Base-by-base conservation (phyloP, 2,329 filamentous ascomycete genomes). In the Zalaria obscura region DNA sequence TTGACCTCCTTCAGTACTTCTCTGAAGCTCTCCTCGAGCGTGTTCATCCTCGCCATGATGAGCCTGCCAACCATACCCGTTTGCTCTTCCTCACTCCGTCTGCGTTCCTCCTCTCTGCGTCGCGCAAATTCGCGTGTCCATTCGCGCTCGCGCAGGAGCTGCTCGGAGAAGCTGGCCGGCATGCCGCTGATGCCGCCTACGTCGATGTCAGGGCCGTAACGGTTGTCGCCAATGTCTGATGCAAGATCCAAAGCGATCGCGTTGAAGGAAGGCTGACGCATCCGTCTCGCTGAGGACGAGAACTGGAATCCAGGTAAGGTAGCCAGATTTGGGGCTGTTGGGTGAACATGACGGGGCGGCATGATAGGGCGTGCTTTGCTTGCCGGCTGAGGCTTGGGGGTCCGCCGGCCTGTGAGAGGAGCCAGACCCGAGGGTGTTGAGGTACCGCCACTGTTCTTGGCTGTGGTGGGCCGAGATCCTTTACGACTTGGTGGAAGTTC, bases 11-110 rank as follows among this genome's bases (percentile, higher is more conserved):
- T 56, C 27, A 61, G 42, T 6, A 62, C 80, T 45, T 94, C 85
- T 2, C 82, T 74, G 58, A 96, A 89, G 9, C 87, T 82, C 61
- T 93, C 86, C 58, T 96, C 88, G 2, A 96, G 70, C 5, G 82
- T 89, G 58, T 91, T 91, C 86, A 95, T 95, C 29, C 86, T 72
- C 5, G 86, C 85, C 36, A 95, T 67, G 61, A 95, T 82, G 36
- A 94, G 72, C 42, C 85, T 75, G 50, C 80, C 74, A 55, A 82
- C 78, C 73, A 88, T 82, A 34, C 83, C 75, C 54, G 84, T 80
- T 58, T 75, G 69, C 68, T 67, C 66, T 26, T 65, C 65, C 8
- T 62, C 60, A 26, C 57, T 50, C 5, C 54, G 48, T 4, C 55
- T 46, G 5, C 54, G 50, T 25, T 59, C 50, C 66, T 41, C 65